Base-by-base conservation (phyloP, 805 yeast species). In the Wickerhamomyces pijperi region DNA sequence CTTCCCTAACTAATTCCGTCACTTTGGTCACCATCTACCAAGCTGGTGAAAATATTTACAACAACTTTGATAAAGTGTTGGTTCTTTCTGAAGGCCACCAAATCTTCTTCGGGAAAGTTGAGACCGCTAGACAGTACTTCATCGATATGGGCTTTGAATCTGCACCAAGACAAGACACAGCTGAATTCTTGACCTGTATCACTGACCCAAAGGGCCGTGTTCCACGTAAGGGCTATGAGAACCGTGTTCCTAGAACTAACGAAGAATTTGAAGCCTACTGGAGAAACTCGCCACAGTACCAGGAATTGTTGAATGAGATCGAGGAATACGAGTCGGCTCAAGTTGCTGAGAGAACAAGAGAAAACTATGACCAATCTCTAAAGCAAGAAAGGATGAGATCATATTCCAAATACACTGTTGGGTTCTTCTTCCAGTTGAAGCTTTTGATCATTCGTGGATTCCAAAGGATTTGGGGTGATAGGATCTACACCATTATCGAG, bases 11-110 rank as follows among this genome's bases (percentile, higher is more conserved):
- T 42, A 65, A 68, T 18, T 62, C 72, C 13, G 65, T 81, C 5
- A 76, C 83, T 1, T 65, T 78, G 35, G 78, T 81, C 37, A 82
- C 90, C 21, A 75, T 81, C 37, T 76, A 76, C 56, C 84, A 78
- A 58, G 80, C 82, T 42, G 72, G 79, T 28, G 80, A 78, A 53
- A 75, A 75, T 47, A 76, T 79, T 40, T 80, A 76, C 55, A 68
- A 74, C 31, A 59, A 70, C 39, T 79, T 79, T 51, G 82, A 79
- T 55, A 74, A 76, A 45, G 85, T 74, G 7, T 57, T 70, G 15
- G 74, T 79, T 12, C 52, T 80, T 16, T 76, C 76, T 54, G 70
- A 64, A 19, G 83, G 83, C 25, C 60, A 65, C 37, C 83, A 80
- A 58, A 65, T 82, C 37, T 81, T 62, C 52, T 81, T 65, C 51